Conservation (phyloP, 306 rosid genomes). For the Psophocarpus tetragonolobus region DNA sequence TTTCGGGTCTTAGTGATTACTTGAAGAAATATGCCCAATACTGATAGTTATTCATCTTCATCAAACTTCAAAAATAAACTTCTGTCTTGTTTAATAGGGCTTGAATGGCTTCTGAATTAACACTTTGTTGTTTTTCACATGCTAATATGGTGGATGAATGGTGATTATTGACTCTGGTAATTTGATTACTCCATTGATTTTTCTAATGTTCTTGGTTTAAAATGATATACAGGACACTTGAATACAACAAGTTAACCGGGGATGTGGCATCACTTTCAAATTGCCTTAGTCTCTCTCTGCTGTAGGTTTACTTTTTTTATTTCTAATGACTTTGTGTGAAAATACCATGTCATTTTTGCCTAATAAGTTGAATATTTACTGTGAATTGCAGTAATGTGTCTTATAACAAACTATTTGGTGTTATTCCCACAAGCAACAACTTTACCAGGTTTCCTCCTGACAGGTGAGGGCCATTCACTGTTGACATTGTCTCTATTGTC, state of each 20-base stretch:
- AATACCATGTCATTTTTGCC: not conserved
- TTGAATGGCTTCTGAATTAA: not conserved
- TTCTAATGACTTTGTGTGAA: not conserved
- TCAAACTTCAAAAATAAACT: not conserved
- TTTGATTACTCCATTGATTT: not conserved
- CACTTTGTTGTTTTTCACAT: not conserved
- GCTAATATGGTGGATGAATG: conserved; percentile 1
- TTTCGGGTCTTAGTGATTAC: not conserved
- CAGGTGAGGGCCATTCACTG: conserved; percentile 55
- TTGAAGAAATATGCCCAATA: not conserved
- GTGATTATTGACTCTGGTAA: not conserved
- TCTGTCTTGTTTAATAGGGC: not conserved
- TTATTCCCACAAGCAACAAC: conserved; percentile 83
- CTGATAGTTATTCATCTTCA: not conserved
- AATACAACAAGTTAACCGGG: conserved; percentile 81
- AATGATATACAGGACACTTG: conserved; percentile 70
- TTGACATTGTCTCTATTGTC: not conserved
- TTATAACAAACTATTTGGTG: conserved; percentile 77
- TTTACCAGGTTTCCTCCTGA: conserved; percentile 83
- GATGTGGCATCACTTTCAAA: conserved; percentile 63
- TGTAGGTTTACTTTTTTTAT: conserved; percentile 53
- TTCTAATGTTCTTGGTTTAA: conserved; percentile 5
- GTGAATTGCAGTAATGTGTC: conserved; percentile 77
- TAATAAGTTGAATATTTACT: conserved; percentile 8
- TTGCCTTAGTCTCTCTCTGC: conserved; percentile 74